These are phyloP conservation scores for Brassica balearica DNA, from an alignment of 441 rosid genomes.

Conservation along the genomic window DNA sequence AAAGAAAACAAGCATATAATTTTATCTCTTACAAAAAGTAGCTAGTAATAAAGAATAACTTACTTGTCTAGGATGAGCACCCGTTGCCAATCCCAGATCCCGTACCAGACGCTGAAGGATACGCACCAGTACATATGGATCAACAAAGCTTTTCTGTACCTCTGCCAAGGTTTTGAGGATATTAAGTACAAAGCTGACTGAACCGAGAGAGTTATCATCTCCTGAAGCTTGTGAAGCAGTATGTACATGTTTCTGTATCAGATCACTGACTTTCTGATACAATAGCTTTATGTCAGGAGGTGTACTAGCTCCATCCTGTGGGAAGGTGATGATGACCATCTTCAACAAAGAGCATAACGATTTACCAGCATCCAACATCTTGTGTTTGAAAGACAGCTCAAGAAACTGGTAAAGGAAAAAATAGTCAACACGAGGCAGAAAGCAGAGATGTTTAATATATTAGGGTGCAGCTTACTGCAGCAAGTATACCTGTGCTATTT, in stretches of 20 bases:
- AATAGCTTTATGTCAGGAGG: slow-evolving; percentile 77
- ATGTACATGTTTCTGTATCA: slow-evolving; percentile 82
- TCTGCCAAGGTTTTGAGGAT: slow-evolving; percentile 87
- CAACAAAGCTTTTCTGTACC: slow-evolving; percentile 78
- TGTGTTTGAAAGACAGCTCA: slow-evolving; percentile 97
- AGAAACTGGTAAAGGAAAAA: slow-evolving; percentile 69
- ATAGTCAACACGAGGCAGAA: slow-evolving; percentile 30
- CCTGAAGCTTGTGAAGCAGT: slow-evolving; percentile 63
- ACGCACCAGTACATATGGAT: slow-evolving; percentile 75
- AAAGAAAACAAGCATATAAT: slow-evolving; percentile 20
- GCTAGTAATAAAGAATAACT: slow-evolving; percentile 35
- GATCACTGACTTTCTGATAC: slow-evolving; percentile 86
- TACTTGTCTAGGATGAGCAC: slow-evolving; percentile 92
- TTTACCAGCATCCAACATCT: slow-evolving; percentile 94
- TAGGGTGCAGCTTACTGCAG: slow-evolving; percentile 33
- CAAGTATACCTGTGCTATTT: slow-evolving; percentile 85
- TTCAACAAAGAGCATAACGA: slow-evolving; percentile 91
- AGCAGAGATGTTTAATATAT: slow-evolving; percentile 28
- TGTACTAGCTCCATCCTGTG: slow-evolving; percentile 70
- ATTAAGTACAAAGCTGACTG: slow-evolving; percentile 87
- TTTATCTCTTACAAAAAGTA: not conserved
- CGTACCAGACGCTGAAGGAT: slow-evolving; percentile 90
- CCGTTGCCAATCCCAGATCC: slow-evolving; percentile 82
- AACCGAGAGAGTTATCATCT: slow-evolving; percentile 77
- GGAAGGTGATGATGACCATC: slow-evolving; percentile 92